Conservation (phyloP, 805 yeast genomes). For the Spencermartinsiella europaea region DNA sequence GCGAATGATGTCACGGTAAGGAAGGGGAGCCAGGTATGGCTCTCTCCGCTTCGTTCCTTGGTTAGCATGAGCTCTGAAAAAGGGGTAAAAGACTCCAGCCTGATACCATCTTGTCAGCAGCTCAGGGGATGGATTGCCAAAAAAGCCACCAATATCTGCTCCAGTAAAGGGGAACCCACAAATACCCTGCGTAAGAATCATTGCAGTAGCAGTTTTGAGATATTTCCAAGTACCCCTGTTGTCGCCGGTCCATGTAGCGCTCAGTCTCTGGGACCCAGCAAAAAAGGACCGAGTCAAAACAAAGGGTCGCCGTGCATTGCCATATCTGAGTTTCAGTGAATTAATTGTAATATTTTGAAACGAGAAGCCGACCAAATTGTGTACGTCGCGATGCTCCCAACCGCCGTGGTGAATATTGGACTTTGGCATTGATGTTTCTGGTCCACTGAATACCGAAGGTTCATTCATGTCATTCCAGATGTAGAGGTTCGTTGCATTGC, state of each 20-base stretch:
- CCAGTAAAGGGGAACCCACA: slow-evolving; percentile 89
- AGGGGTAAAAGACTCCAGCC: slow-evolving; percentile 91
- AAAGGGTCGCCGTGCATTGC: slow-evolving; percentile 62
- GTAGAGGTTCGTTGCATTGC: slow-evolving; percentile 56
- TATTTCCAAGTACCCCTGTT: slow-evolving; percentile 90
- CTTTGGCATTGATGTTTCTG: slow-evolving; percentile 84
- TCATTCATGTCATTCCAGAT: slow-evolving; percentile 99
- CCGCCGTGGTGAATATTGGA: slow-evolving; percentile 70
- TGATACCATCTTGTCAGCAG: slow-evolving; percentile 89
- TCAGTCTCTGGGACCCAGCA: slow-evolving; percentile 83
- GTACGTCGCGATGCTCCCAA: slow-evolving; percentile 86
- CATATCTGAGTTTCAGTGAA: slow-evolving; percentile 52
- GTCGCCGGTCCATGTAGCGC: slow-evolving; percentile 97
- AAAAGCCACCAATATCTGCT: slow-evolving; percentile 94
- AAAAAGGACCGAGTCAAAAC: slow-evolving; percentile 77
- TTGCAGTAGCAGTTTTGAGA: slow-evolving; percentile 71
- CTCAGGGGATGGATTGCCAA: slow-evolving; percentile 79
- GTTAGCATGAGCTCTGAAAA: slow-evolving; percentile 93
- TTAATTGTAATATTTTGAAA: slow-evolving; percentile 73
- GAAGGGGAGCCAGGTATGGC: slow-evolving; percentile 81
- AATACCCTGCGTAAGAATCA: slow-evolving; percentile 72
- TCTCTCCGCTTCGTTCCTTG: slow-evolving; percentile 87
- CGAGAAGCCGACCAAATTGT: slow-evolving; percentile 74
- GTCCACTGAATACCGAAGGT: slow-evolving; percentile 89
- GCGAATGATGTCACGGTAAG: slow-evolving; percentile 57